A percentile compares a stretch with the other conserved stretches of the same genome.
Conservation (phyloP, 1,139 yeast species). For the Pichia sp. region DNA sequence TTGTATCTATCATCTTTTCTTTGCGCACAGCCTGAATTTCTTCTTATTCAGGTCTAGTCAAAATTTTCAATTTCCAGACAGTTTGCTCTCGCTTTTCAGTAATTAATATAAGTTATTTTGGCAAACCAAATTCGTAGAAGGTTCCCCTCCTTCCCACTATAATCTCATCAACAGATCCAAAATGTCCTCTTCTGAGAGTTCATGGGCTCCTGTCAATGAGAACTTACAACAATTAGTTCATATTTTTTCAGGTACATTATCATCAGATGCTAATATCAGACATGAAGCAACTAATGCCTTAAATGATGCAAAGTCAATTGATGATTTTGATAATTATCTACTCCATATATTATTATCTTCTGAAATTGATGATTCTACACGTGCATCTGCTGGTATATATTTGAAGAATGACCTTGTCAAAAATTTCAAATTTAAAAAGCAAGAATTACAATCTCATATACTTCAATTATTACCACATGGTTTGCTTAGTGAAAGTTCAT, state of each 20-base stretch:
- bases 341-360: slow-evolving; percentile 59
- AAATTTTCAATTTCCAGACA: too few relatives aligned
- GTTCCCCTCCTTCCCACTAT: too few relatives aligned
- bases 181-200: slow-evolving; percentile 11
- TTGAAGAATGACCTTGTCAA: slow-evolving; percentile 59
- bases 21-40: too few relatives aligned
- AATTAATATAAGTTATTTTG: too few relatives aligned
- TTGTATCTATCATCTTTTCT: too few relatives aligned
- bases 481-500: slow-evolving; percentile 46
- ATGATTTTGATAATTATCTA: slow-evolving; percentile 75
- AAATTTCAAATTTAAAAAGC: slow-evolving; percentile 27
- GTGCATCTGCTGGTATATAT: slow-evolving; percentile 86
- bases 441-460: slow-evolving; percentile 44
- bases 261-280: slow-evolving; percentile 48
- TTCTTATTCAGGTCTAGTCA: too few relatives aligned
- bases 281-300: slow-evolving; percentile 60
- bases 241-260: slow-evolving; percentile 60
- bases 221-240: slow-evolving; percentile 56
- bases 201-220: slow-evolving; percentile 58
- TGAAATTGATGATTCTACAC: slow-evolving; percentile 37
- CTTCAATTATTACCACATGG: slow-evolving; percentile 64
- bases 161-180: slow-evolving; percentile 1
- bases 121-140: too few relatives aligned
- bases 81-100: too few relatives aligned
- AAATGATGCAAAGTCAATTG: slow-evolving; percentile 56